Evolutionary conservation across 1,284 basidiomycete genomes (phyloP).

Genomic region (Peniophora sp.): DNA sequence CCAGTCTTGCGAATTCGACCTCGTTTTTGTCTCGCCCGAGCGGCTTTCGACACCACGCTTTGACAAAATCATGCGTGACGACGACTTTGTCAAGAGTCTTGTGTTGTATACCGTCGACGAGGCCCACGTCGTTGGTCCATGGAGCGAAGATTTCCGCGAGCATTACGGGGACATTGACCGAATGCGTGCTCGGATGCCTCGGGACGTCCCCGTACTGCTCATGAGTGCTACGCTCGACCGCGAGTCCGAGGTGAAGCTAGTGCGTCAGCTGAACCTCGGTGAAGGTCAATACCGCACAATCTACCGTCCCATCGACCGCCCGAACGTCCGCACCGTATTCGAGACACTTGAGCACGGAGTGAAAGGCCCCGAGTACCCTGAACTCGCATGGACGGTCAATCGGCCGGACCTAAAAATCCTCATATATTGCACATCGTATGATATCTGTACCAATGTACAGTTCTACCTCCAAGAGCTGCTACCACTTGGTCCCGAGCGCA

Average conservation of each 20-base stretch:
- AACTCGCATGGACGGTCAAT: constrained; percentile 20
- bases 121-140: too few species aligned
- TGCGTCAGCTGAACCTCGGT: constrained; percentile 13
- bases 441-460: background rate
- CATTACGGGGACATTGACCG: constrained; percentile 13
- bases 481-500: background rate
- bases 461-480: background rate
- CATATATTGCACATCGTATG: constrained; percentile 15
- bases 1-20: too few species aligned
- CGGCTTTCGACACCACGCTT: too few species aligned
- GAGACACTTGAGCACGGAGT: constrained; percentile 13
- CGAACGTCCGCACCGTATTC: constrained; percentile 19
- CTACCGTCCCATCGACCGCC: constrained; percentile 16
- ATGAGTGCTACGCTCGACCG: constrained; percentile 19
- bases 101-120: too few species aligned
- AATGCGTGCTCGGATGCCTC: constrained; percentile 12
- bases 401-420: constrained; percentile 14
- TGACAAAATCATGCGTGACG: too few species aligned
- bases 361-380: constrained; percentile 14
- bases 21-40: too few species aligned
- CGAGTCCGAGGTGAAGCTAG: constrained; percentile 9
- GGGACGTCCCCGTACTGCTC: constrained; percentile 13
- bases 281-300: constrained; percentile 13
- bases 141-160: constrained; percentile 18
- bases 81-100: too few species aligned